These are phyloP conservation scores for Trichophyton mentagrophytes DNA, from an alignment of 2,329 filamentous ascomycete genomes.

Conservation along the genomic window DNA sequence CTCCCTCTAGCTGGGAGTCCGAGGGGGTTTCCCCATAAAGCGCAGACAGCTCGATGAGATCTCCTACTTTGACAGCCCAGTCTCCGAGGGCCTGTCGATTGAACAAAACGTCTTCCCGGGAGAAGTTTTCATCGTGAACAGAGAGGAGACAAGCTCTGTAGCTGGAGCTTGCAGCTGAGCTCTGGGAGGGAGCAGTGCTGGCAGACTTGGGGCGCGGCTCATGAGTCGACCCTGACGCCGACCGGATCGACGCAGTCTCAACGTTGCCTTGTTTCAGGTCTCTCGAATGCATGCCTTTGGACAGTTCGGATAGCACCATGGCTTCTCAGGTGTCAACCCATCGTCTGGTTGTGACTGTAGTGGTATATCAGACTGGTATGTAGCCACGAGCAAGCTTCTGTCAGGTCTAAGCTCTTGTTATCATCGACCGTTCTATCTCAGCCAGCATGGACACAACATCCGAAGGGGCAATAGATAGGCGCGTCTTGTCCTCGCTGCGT, in stretches of 20 bases:
- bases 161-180: constrained; percentile 19
- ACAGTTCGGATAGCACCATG: background rate
- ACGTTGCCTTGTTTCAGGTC: background rate
- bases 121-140: constrained; percentile 60
- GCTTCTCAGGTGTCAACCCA: background rate
- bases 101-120: constrained; percentile 65
- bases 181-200: constrained; percentile 18
- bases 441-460: background rate
- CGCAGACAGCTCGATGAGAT: constrained; percentile 56
- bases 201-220: constrained; percentile 15
- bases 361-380: background rate
- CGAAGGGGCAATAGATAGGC: background rate
- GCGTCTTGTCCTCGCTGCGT: background rate
- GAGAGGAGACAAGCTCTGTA: constrained; percentile 37
- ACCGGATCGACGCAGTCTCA: constrained; percentile 1
- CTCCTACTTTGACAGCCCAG: constrained; percentile 50
- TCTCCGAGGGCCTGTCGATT: constrained; percentile 59
- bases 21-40: constrained; percentile 20
- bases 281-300: constrained; percentile 1
- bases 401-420: background rate
- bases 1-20: constrained; percentile 19
- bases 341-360: background rate
- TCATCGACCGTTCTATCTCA: background rate
- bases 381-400: no score
- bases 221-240: constrained; percentile 15